Percentiles rank a stretch among this genome's conserved stretches.
phyloP scores from a whole-genome alignment of 2,329 filamentous ascomycete species.

The Fusarium camptoceras region DNA sequence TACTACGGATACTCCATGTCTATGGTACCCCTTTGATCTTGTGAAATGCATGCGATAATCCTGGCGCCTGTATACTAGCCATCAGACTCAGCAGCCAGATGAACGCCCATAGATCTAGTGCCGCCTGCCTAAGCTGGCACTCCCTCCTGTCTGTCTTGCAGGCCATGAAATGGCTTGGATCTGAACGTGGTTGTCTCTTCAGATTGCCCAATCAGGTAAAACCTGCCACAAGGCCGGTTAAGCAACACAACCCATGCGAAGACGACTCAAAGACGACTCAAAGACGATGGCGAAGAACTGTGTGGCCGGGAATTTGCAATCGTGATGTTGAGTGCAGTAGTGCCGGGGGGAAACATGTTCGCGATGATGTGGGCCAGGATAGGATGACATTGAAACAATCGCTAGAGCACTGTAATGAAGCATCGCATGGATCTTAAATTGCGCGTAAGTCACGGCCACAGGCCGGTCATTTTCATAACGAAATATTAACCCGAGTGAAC shows the following conservation, averaged over 20 bases:
- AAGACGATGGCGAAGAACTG: background rate
- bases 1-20: background rate
- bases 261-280: background rate
- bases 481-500: background rate
- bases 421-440: constrained; percentile 24
- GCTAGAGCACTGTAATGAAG: background rate
- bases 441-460: background rate
- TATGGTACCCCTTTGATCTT: background rate
- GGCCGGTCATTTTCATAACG: background rate
- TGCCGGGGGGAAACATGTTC: background rate
- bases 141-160: background rate
- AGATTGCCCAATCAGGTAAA: constrained; percentile 21
- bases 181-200: constrained; percentile 12
- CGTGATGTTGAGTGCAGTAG: background rate
- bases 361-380: background rate
- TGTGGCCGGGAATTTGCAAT: background rate
- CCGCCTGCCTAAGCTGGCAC: constrained; percentile 12
- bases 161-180: constrained; percentile 14
- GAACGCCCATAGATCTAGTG: constrained; percentile 3
- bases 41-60: constrained; percentile 3
- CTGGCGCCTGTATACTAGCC: background rate
- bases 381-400: background rate
- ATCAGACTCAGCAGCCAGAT: background rate
- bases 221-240: background rate
- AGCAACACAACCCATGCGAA: background rate